Conservation (phyloP, 768 basidiomycete species). For the Tulasnella sp. region DNA sequence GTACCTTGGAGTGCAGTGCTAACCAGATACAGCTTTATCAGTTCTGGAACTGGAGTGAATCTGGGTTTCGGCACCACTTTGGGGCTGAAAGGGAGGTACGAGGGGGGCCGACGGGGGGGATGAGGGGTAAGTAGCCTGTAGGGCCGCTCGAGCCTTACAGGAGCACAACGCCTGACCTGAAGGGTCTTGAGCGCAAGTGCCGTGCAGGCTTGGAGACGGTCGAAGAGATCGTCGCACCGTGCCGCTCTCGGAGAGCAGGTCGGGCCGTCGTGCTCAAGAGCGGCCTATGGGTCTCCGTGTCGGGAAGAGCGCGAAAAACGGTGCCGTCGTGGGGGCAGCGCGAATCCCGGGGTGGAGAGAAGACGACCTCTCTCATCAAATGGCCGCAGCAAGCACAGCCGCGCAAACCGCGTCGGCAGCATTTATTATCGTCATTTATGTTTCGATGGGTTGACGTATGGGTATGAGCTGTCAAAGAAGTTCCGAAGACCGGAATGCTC, state of each 20-base stretch:
- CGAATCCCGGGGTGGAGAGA: background rate
- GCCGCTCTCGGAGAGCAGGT: background rate
- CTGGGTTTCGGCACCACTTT: background rate
- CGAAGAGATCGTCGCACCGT: background rate
- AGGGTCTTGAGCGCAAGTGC: slow-evolving; percentile 10
- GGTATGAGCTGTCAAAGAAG: slow-evolving; percentile 13
- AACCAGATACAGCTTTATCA: background rate
- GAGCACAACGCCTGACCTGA: slow-evolving; percentile 9
- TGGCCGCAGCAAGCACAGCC: slow-evolving; percentile 4
- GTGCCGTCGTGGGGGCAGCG: background rate
- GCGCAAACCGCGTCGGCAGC: slow-evolving; percentile 14
- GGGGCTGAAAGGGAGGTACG: slow-evolving; percentile 12
- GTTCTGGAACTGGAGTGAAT: slow-evolving; percentile 3
- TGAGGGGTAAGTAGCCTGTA: background rate
- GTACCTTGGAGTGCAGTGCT: slow-evolving; percentile 19
- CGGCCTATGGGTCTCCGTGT: background rate
- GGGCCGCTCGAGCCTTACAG: slow-evolving; percentile 12
- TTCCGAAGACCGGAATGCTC: slow-evolving; percentile 1
- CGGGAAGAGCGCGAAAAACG: background rate
- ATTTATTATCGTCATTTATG: slow-evolving; percentile 7
- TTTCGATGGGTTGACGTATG: slow-evolving; percentile 11
- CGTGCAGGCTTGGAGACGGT: background rate
- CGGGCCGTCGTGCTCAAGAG: background rate
- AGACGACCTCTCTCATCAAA: background rate
- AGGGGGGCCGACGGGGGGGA: background rate